Evolutionary conservation across 352 stramenopile species (phyloP), one percentile per base, ranked within the genome.

Genomic region (Aphanomyces euteiches): DNA sequence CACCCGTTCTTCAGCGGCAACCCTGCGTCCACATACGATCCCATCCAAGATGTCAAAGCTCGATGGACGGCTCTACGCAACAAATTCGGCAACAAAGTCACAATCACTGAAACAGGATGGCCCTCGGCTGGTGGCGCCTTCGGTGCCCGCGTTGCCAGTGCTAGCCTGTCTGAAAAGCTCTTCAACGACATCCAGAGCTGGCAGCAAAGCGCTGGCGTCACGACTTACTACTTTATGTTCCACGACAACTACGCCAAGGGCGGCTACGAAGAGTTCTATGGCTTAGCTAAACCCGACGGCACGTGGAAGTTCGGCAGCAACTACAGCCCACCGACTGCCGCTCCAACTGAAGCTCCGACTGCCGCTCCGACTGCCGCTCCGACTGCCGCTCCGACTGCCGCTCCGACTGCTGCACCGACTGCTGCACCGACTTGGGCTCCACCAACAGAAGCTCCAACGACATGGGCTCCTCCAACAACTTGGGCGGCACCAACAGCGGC

Each of bases 161-260:
- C 28, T 34, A 48, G 68, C 41, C 68, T 47, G 50, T 38, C 66
- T 12, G 7, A 72, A 34, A 40, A 58, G 17, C 68, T 68, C 58
- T 70, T 63, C 19, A 53, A 72, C 38, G 15, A n/a, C 10, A 57
- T 72, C 58, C 67, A 72, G 13, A 19, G 10, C 7, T 72, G 50
- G 53, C 19, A 17, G 37, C 54, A 56, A 4, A 54, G 38, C 10
- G 21, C 36, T 41, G 60, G 60, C n/a, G 28, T 28, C 28, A 41
- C 38, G 28, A 56, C 43, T 21, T 72, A 63, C 66, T 90, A 88
- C 79, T 90, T 92, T 76, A 83, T 90, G 69, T 92, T 87, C 63
- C 82, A 92, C 75, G 79, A 77, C 28, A 79, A 80, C 6, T 74
- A 77, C 74, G 80, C 80, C 60, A 56, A 71, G 0, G 60, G 75